Percentiles rank a stretch among this genome's conserved stretches.
Evolutionary conservation across 2,329 filamentous ascomycete species (phyloP).

Genomic region (Apiospora hydei): DNA sequence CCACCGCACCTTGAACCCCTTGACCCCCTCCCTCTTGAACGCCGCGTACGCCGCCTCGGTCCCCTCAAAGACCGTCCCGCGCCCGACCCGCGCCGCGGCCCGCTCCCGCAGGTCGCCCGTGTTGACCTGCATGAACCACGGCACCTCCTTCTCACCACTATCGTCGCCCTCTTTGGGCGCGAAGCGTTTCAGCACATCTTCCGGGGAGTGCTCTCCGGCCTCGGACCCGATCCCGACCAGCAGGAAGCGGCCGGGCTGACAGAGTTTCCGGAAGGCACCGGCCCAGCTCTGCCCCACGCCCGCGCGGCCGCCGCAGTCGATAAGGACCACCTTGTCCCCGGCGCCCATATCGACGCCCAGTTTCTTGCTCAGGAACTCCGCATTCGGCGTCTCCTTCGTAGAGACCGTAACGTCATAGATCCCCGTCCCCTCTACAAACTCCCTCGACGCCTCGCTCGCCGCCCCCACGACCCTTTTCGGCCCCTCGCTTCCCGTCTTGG

Average conservation of each 20-base stretch:
- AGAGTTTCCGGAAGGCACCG: constrained; percentile 25
- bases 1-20: constrained; percentile 36
- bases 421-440: constrained; percentile 37
- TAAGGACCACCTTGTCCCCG: constrained; percentile 33
- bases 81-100: constrained; percentile 36
- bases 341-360: constrained; percentile 8
- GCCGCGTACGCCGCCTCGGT: constrained; percentile 32
- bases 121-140: constrained; percentile 29
- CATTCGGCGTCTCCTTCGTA: constrained; percentile 25
- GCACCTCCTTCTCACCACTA: not conserved
- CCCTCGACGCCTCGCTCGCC: constrained; percentile 35
- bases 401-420: constrained; percentile 35
- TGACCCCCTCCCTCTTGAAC: constrained; percentile 32
- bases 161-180: constrained; percentile 14
- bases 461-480: constrained; percentile 36
- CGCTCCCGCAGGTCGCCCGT: constrained; percentile 34
- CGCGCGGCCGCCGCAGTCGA: constrained; percentile 41
- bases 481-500: constrained; percentile 6
- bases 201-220: constrained; percentile 27
- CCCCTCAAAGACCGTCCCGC: constrained; percentile 35
- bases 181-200: not conserved
- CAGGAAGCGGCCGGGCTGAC: not conserved
- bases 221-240: constrained; percentile 11
- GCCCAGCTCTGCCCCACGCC: constrained; percentile 35
- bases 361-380: constrained; percentile 28